Evolutionary conservation across 1,139 yeast species (phyloP).

Genomic region (Yamadazyma oceani): DNA sequence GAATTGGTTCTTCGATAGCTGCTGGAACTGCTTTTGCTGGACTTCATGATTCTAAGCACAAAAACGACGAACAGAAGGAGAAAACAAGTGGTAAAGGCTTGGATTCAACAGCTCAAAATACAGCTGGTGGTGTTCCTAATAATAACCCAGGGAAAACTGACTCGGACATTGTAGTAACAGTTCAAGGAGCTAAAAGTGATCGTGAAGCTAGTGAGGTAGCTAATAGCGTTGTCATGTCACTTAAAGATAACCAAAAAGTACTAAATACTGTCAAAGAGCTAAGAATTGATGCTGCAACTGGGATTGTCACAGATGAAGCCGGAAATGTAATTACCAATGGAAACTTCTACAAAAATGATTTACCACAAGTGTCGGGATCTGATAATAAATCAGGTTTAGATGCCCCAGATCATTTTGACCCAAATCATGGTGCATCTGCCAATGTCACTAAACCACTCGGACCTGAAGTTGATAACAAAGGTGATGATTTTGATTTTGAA

Average conservation of each 20-base stretch:
- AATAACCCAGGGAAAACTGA: slow-evolving; percentile 3
- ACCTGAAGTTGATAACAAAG: slow-evolving; percentile 1
- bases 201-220: slow-evolving; percentile 31
- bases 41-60: slow-evolving; percentile 6
- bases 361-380: slow-evolving; percentile 7
- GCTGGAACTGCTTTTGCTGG: slow-evolving; percentile 18
- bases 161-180: slow-evolving; percentile 18
- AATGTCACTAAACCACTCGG: slow-evolving; percentile 9
- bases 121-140: neutral
- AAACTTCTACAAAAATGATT: slow-evolving; percentile 1
- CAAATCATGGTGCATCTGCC: slow-evolving; percentile 8
- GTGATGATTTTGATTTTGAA: neutral
- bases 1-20: slow-evolving; percentile 9
- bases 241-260: slow-evolving; percentile 27
- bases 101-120: slow-evolving; percentile 1
- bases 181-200: slow-evolving; percentile 31
- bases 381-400: neutral
- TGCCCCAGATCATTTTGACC: neutral
- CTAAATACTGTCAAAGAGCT: slow-evolving; percentile 27
- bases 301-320: slow-evolving; percentile 32
- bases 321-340: slow-evolving; percentile 15
- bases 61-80: too few species aligned
- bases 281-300: slow-evolving; percentile 31
- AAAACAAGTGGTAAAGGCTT: too few species aligned
- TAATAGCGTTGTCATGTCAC: slow-evolving; percentile 27